Evolutionary conservation across 257 asterid species (phyloP), one percentile per base, ranked within the genome.

Genomic region (Fraxinus anomala): DNA sequence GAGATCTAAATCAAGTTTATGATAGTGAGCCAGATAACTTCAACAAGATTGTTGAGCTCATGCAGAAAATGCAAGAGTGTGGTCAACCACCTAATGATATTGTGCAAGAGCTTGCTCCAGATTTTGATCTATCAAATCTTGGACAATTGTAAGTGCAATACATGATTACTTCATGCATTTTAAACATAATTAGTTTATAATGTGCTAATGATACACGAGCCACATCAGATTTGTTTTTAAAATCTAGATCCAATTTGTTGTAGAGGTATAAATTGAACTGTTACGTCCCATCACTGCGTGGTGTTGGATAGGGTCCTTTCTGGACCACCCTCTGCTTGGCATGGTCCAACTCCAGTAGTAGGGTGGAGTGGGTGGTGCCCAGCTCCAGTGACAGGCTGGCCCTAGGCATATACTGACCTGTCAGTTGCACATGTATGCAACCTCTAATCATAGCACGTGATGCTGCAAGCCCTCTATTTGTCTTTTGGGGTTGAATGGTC

Each of bases 1-100:
- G 82, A 81, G 92, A 92, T 59, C 87, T 96, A 70, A 93, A 89
- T 76, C 71, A 74, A 74, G 94, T 85, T 51, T 96, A 93, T 81
- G 98, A 90, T 76, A 81, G 87, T 10, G 98, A 92, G 80, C 97
- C 97, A 2, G 83, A 83, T 24, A 92, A 96, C 89, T 93, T 91
- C 97, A 92, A 84, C 91, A 96, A 92, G 91, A 88, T 96, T 63
- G 95, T 92, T 47, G 98, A 96, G 88, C 94, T 96, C 73, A 96
- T 96, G 97, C 98, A 96, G 91, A 96, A 96, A 84, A 96, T 96
- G 98, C 97, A 96, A 86, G 98, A 92, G 72, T 96, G 98, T 83
- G 98, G 99, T 51, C 99, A 93, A 85, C 99, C 98, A 3, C 98
- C 98, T 3, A 89, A 87, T 63, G 99, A 96, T 75, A 93, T 96